A percentile compares a stretch with the other conserved stretches of the same genome.
These are phyloP conservation scores for Vigna mungo DNA, from an alignment of 306 rosid genomes.

Conservation along the genomic window DNA sequence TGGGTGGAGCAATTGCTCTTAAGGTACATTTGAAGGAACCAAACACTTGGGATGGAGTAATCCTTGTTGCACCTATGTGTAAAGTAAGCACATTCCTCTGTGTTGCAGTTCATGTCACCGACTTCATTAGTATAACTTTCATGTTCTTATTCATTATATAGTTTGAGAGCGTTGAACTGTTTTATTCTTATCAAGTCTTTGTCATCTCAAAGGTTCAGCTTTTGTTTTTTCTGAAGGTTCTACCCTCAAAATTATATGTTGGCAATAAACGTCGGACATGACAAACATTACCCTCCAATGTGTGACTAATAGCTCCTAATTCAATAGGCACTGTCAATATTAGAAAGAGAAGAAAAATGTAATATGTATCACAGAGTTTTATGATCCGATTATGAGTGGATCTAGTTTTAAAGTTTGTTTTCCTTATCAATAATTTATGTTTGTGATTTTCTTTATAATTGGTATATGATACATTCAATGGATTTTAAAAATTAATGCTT, in stretches of 20 bases:
- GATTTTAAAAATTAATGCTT: conserved; percentile 24
- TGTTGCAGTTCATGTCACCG: conserved; percentile 31
- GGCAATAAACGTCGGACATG: neutral
- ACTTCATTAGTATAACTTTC: conserved; percentile 28
- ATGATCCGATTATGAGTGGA: neutral
- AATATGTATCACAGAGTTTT: neutral
- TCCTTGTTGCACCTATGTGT: conserved; percentile 98
- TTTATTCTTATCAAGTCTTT: neutral
- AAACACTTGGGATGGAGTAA: conserved; percentile 74
- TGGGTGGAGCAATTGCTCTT: conserved; percentile 96
- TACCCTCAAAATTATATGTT: neutral
- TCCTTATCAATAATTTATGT: conserved; percentile 1
- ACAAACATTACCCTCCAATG: conserved; percentile 7
- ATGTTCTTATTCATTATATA: conserved; percentile 10
- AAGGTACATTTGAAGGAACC: conserved; percentile 87
- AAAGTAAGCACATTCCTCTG: conserved; percentile 63
- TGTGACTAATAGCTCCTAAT: no score
- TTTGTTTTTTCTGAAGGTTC: neutral
- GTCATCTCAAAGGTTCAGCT: conserved; percentile 8
- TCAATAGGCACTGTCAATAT: conserved; percentile 4
- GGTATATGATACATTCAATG: conserved; percentile 17
- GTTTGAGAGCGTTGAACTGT: conserved; percentile 1
- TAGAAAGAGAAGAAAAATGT: conserved; percentile 13
- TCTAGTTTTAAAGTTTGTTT: neutral
- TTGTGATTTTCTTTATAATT: neutral